These are phyloP conservation scores for Alternaria postmessia DNA, from an alignment of 2,329 filamentous ascomycete genomes.

Conservation along the genomic window DNA sequence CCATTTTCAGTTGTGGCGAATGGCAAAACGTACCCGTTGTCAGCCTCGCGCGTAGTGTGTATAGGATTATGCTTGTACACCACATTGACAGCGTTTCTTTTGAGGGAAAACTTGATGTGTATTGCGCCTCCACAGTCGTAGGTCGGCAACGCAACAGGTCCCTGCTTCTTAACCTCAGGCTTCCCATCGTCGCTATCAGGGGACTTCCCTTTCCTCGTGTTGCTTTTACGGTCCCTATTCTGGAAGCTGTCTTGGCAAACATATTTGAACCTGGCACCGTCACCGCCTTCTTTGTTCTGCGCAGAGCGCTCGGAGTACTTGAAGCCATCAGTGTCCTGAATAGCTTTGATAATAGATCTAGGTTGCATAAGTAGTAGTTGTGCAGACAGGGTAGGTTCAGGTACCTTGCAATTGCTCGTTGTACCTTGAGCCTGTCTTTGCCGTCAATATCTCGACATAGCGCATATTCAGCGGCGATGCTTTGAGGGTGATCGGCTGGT, in stretches of 20 bases:
- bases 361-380: conserved; percentile 9
- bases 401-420: conserved; percentile 42
- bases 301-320: conserved; percentile 45
- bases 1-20: too few species aligned
- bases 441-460: conserved; percentile 38
- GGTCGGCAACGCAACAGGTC: conserved; percentile 21
- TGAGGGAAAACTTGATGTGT: conserved; percentile 46
- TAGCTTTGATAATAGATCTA: conserved; percentile 40
- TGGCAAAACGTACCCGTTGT: conserved; percentile 28
- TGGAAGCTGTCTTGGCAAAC: conserved; percentile 46
- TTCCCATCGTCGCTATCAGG: conserved; percentile 19
- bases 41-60: conserved; percentile 22
- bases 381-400: background rate
- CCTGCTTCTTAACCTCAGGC: conserved; percentile 7
- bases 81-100: conserved; percentile 45
- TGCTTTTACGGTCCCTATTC: conserved; percentile 38
- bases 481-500: conserved; percentile 38
- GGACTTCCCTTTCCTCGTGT: conserved; percentile 31
- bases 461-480: conserved; percentile 38
- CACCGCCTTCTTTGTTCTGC: conserved; percentile 37
- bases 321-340: conserved; percentile 46
- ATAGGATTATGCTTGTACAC: conserved; percentile 50
- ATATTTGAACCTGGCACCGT: conserved; percentile 45
- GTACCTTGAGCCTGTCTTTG: conserved; percentile 39
- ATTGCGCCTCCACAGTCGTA: conserved; percentile 48